Base-by-base conservation (phyloP, 176 grass and related monocot genomes). In the Cocos nucifera region DNA sequence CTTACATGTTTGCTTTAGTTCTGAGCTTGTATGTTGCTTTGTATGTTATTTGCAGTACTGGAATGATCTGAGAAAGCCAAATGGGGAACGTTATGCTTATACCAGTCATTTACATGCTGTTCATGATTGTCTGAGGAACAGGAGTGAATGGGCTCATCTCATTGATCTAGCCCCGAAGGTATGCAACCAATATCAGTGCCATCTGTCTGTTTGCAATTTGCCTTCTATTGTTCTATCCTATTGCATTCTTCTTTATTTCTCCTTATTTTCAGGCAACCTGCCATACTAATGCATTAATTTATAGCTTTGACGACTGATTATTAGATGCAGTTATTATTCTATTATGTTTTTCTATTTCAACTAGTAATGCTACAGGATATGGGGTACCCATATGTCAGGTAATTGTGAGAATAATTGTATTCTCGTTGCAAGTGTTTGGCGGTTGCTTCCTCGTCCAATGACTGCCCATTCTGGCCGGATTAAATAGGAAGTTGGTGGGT, bases 111-210 rank as follows among this genome's bases (percentile, higher is more conserved):
- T 70, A 51, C 81, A 83, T 78, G 84, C 87, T 65, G 85, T 97
- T 28, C 74, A 91, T 15, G 87, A 88, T 73, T 90, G 79, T 68
- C 77, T 97, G 65, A 85, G 76, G 57, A 83, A 73, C 61, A 82
- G 76, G 49, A 83, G 35, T 49, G 92, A 97, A 63, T 97, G 92
- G 92, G 69, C 78, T 75, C 81, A 91, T 79, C 72, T 97, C 59
- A 52, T 97, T 70, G 67, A 83, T 65, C 87, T 85, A 70, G 78
- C 76, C 71, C 64, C 87, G 48, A 85, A 83, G 84, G 87, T 97
- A 54, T 68, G 32, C 17, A 39, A 20, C 18, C 16, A 56, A 60
- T 57, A 61, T 59, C 35, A 44, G 35, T 44, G 8, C 35, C 10
- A 44, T 12, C 9, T 9, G 22, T 15, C 15, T 19, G 56, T 73